Evolutionary conservation across 2,329 filamentous ascomycete species (phyloP).

Genomic region (Aspergillus carbonarius): DNA sequence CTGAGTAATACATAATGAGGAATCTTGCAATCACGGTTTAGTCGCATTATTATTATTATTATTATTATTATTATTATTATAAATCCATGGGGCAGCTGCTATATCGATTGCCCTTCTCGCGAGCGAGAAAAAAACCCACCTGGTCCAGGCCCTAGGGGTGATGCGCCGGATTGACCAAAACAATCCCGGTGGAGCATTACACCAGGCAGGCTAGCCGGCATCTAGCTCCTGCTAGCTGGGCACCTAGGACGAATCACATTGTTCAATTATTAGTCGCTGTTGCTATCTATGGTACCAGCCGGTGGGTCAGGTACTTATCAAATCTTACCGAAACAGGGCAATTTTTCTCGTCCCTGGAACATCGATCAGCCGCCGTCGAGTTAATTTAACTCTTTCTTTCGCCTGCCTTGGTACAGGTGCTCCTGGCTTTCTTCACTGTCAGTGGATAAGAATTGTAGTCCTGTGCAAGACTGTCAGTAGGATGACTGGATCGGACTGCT

Average conservation of each 20-base stretch:
- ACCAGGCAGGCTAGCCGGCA: neutral
- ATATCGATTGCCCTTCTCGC: neutral
- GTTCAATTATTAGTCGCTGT: constrained; percentile 4
- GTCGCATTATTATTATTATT: too few relatives aligned
- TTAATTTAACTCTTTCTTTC: neutral
- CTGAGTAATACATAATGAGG: too few relatives aligned
- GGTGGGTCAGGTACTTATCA: constrained; percentile 7
- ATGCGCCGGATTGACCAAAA: neutral
- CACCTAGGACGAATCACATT: constrained; percentile 6
- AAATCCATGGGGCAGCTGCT: too few relatives aligned
- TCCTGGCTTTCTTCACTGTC: neutral
- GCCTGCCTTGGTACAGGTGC: neutral
- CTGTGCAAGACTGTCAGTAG: neutral
- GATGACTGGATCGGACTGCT: neutral
- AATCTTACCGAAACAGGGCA: constrained; percentile 8
- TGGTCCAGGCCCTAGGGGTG: neutral
- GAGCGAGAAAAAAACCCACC: neutral
- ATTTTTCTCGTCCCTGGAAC: neutral
- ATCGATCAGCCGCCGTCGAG: neutral
- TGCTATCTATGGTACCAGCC: constrained; percentile 6
- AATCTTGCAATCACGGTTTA: too few relatives aligned
- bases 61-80: too few relatives aligned
- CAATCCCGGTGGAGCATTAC: neutral
- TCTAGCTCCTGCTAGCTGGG: constrained; percentile 1
- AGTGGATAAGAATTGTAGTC: neutral